phyloP scores from a whole-genome alignment of 306 rosid species.

The Cucumis cinereus region DNA sequence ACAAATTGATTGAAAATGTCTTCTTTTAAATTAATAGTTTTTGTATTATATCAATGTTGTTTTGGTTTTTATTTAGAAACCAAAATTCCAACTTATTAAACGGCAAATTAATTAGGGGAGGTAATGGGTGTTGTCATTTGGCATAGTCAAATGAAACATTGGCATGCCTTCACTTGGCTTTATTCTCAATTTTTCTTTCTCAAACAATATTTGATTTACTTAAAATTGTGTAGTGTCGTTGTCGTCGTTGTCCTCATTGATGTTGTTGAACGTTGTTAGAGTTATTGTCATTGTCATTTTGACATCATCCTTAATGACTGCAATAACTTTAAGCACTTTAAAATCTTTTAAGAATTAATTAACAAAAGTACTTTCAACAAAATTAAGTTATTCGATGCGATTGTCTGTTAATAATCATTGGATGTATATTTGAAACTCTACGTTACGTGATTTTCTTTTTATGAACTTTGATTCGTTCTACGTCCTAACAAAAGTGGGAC shows the following conservation, averaged over 20 bases:
- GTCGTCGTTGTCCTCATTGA: background rate
- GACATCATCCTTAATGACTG: background rate
- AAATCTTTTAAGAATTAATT: background rate
- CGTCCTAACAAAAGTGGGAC: background rate
- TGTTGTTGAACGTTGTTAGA: background rate
- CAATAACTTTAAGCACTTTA: background rate
- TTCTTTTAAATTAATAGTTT: background rate
- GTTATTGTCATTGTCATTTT: background rate
- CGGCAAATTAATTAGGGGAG: background rate
- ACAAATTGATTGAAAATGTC: background rate
- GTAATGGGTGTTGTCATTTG: background rate
- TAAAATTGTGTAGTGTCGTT: background rate
- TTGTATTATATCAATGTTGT: background rate
- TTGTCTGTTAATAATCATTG: too few species aligned
- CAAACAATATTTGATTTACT: background rate
- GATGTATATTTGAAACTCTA: too few species aligned
- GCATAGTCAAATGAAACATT: constrained; percentile 3
- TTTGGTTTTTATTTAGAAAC: background rate
- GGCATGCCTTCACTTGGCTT: background rate
- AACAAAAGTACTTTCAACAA: background rate
- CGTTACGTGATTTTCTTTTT: background rate
- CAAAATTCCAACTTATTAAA: background rate
- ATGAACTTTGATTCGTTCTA: background rate
- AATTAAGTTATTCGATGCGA: too few species aligned
- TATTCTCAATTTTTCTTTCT: background rate